Percentiles rank a stretch among this genome's conserved stretches.
These are phyloP conservation scores for Dactylellina haptotyla DNA, from an alignment of 2,329 filamentous ascomycete genomes.

Conservation along the genomic window DNA sequence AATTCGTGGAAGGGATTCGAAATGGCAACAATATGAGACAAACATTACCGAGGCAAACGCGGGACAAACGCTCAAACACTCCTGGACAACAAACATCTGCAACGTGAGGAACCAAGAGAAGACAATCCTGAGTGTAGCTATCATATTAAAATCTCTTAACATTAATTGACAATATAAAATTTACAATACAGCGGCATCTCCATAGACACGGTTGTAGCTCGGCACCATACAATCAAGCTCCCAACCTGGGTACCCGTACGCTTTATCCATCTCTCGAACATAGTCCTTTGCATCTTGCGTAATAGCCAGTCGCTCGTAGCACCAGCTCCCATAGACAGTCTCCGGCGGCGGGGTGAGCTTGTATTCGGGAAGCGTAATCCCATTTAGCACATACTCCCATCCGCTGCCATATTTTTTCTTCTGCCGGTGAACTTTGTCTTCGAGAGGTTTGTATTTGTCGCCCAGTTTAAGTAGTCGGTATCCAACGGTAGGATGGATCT, in stretches of 20 bases:
- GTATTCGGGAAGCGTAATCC: not conserved
- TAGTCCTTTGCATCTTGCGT: conserved; percentile 1
- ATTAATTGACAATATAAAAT: too few species aligned
- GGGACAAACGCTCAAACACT: too few species aligned
- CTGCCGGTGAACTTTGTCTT: not conserved
- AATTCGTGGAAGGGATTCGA: too few species aligned
- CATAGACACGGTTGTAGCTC: not conserved
- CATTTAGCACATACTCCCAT: conserved; percentile 4
- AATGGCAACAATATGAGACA: too few species aligned
- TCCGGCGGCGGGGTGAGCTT: not conserved
- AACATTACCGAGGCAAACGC: too few species aligned
- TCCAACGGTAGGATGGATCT: conserved; percentile 19
- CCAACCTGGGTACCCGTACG: conserved; percentile 2
- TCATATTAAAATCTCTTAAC: too few species aligned
- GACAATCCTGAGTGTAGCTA: too few species aligned
- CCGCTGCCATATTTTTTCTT: not conserved
- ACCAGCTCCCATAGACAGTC: not conserved
- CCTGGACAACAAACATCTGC: too few species aligned
- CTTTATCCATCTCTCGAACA: conserved; percentile 4
- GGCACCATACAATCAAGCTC: conserved; percentile 1
- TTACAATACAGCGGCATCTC: conserved; percentile 6
- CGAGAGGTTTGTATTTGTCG: not conserved
- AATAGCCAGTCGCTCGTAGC: not conserved
- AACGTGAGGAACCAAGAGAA: too few species aligned
- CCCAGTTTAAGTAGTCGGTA: conserved; percentile 7